Evolutionary conservation across 306 rosid species (phyloP).

Genomic region (Astragalus glycyphyllos): DNA sequence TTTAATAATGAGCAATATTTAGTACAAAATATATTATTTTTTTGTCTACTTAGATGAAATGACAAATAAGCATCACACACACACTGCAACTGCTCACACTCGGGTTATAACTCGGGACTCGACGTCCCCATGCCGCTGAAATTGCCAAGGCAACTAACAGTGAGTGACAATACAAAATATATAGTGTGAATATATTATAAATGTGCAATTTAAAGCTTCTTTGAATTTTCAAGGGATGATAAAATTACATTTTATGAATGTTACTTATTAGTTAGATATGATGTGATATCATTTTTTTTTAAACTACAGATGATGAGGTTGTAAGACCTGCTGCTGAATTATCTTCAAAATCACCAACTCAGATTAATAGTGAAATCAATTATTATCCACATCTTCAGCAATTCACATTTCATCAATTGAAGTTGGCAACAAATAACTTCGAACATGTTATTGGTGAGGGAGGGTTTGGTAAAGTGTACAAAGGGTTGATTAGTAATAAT

Average conservation of each 20-base stretch:
- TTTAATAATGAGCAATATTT: too few species aligned
- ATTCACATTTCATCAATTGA: constrained; percentile 56
- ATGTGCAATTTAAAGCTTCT: background rate
- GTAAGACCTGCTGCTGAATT: constrained; percentile 39
- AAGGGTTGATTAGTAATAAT: constrained; percentile 56
- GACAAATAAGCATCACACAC: too few species aligned
- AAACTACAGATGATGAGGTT: constrained; percentile 38
- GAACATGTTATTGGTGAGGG: constrained; percentile 61
- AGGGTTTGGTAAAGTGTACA: constrained; percentile 67
- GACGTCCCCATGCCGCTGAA: too few species aligned
- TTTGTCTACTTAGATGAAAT: too few species aligned
- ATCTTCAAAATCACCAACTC: constrained; percentile 25
- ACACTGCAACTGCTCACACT: too few species aligned
- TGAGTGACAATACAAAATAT: too few species aligned
- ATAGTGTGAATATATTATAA: background rate
- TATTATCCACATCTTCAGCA: constrained; percentile 51
- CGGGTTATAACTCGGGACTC: too few species aligned
- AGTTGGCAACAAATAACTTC: constrained; percentile 55
- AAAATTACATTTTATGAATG: too few species aligned
- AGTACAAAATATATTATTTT: too few species aligned
- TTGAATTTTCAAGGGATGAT: too few species aligned
- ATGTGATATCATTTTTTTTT: constrained; percentile 13
- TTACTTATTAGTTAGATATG: background rate
- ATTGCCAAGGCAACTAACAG: too few species aligned
- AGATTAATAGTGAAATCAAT: background rate